Conservation (phyloP, 2,329 filamentous ascomycete species). For the Penicillium sp. region DNA sequence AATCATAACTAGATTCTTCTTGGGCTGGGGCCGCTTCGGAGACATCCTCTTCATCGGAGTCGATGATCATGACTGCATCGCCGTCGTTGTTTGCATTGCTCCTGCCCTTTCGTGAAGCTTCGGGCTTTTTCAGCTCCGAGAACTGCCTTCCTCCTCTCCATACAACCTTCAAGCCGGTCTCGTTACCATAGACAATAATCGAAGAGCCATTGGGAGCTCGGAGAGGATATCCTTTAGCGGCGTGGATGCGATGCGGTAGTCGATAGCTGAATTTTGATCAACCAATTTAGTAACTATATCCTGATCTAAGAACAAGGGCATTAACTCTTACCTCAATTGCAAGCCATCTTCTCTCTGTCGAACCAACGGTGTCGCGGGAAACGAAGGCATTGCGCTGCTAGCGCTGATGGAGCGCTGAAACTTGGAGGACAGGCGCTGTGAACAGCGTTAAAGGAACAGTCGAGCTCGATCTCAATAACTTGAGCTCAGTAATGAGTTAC, state of each 20-base stretch:
- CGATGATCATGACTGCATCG: conserved; percentile 56
- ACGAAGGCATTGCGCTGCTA: conserved; percentile 33
- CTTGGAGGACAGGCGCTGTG: conserved; percentile 19
- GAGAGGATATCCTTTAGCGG: conserved; percentile 58
- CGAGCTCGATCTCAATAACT: conserved; percentile 2
- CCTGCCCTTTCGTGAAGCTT: conserved; percentile 25
- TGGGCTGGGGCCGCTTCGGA: conserved; percentile 25
- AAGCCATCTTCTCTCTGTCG: conserved; percentile 40
- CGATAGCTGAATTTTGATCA: conserved; percentile 52
- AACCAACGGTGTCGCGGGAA: conserved; percentile 39
- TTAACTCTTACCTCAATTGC: conserved; percentile 43
- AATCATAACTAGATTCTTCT: conserved; percentile 37
- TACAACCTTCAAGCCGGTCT: conserved; percentile 56
- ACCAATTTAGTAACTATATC: conserved; percentile 6
- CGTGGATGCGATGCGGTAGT: conserved; percentile 58
- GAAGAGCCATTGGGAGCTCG: conserved; percentile 62
- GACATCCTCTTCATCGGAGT: conserved; percentile 56
- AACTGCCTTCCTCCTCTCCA: conserved; percentile 60
- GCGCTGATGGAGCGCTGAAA: conserved; percentile 5
- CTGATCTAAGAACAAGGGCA: neutral
- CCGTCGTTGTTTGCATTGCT: conserved; percentile 24
- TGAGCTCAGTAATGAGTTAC: neutral
- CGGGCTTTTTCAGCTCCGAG: conserved; percentile 32
- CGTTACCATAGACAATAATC: conserved; percentile 60
- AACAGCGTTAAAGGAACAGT: conserved; percentile 12